Conservation (phyloP, 805 yeast species). For the Wickerhamomyces kurtzmanii region DNA sequence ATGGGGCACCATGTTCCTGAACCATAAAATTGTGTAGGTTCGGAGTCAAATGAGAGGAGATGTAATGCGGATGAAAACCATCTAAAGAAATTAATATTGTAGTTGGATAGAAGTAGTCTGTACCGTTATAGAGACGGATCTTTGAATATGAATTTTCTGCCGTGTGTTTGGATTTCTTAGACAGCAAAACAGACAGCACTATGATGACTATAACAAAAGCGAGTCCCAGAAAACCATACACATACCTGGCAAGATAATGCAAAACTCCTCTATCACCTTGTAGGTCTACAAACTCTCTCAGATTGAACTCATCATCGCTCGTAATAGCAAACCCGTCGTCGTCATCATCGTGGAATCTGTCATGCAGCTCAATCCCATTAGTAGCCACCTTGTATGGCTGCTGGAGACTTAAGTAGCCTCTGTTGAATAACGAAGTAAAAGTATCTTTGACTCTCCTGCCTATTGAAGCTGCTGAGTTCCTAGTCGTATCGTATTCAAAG, state of each 20-base stretch:
- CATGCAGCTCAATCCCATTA: conserved; percentile 15
- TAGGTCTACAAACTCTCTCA: too few species aligned
- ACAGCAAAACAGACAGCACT: conserved; percentile 10
- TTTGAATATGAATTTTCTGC: too few species aligned
- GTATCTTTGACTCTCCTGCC: conserved; percentile 5
- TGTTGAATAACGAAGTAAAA: conserved; percentile 2
- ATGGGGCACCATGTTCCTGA: conserved; percentile 59
- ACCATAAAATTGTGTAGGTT: conserved; percentile 47
- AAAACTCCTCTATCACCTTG: too few species aligned
- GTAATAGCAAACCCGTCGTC: conserved; percentile 16
- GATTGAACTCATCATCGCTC: conserved; percentile 16
- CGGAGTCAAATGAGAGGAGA: conserved; percentile 61
- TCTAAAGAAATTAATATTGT: conserved; percentile 76
- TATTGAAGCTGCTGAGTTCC: conserved; percentile 2
- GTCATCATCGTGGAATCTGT: conserved; percentile 4
- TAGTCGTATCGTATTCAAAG: conserved; percentile 11
- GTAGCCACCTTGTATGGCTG: conserved; percentile 3
- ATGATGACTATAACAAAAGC: conserved; percentile 7
- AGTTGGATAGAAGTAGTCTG: conserved; percentile 40
- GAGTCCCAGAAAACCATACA: conserved; percentile 3
- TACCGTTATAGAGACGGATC: conserved; percentile 17
- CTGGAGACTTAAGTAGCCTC: conserved; percentile 9
- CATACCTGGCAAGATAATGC: too few species aligned
- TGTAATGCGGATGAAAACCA: conserved; percentile 88
- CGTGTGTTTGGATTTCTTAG: conserved; percentile 2